Evolutionary conservation across 306 rosid species (phyloP).

Genomic region (Quercus suber): DNA sequence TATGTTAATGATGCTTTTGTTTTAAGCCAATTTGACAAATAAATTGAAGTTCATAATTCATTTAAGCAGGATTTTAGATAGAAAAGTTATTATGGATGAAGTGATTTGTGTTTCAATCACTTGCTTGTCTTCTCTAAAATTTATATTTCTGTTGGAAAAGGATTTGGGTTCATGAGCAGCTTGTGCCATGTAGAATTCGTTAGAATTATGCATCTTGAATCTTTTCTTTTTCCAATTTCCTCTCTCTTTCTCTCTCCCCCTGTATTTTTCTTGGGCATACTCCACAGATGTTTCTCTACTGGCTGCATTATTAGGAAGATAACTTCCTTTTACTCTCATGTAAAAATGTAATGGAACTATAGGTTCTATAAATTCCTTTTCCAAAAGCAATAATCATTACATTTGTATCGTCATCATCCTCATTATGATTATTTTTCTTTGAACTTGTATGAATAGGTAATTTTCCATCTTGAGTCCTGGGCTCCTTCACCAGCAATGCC

Average conservation of each 20-base stretch:
- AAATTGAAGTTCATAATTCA: neutral
- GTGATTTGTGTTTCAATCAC: neutral
- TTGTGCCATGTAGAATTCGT: neutral
- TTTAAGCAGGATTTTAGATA: neutral
- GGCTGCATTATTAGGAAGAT: neutral
- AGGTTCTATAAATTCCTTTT: neutral
- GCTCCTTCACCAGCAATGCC: constrained; percentile 11
- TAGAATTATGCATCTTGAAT: no score
- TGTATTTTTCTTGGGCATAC: neutral
- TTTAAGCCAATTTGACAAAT: neutral
- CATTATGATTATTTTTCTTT: neutral
- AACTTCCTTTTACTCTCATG: neutral
- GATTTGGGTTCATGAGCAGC: neutral
- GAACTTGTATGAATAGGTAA: neutral
- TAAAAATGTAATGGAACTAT: neutral
- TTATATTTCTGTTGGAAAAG: neutral
- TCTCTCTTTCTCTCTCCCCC: neutral
- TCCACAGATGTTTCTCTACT: neutral
- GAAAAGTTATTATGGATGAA: no score
- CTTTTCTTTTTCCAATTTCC: no score
- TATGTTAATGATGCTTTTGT: neutral
- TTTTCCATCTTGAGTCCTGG: neutral
- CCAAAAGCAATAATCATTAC: neutral
- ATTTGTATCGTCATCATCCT: neutral
- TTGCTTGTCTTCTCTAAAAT: neutral